phyloP scores from a whole-genome alignment of 2,329 filamentous ascomycete species.

The Aspergillus fischeri region DNA sequence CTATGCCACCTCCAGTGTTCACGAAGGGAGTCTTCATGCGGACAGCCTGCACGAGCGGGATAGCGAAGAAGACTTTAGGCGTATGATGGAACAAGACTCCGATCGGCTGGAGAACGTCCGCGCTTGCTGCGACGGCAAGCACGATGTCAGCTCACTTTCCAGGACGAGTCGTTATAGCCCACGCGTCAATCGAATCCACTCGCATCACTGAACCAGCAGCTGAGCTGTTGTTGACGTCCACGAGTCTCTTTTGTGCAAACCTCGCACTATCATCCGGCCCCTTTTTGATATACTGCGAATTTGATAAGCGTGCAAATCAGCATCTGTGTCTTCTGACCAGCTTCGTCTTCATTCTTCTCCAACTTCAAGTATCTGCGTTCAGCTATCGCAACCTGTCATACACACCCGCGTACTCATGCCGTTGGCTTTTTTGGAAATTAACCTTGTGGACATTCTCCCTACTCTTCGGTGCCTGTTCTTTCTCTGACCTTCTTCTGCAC shows the following conservation, averaged over 20 bases:
- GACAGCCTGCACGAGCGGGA: constrained; percentile 52
- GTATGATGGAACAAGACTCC: constrained; percentile 71
- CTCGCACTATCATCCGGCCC: constrained; percentile 2
- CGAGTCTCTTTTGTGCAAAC: constrained; percentile 20
- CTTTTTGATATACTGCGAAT: constrained; percentile 7
- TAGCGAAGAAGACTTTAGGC: constrained; percentile 76
- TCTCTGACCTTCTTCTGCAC: constrained; percentile 14
- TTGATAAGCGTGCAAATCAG: constrained; percentile 10
- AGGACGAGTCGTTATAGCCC: constrained; percentile 41
- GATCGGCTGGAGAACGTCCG: constrained; percentile 90
- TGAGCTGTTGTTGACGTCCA: constrained; percentile 8
- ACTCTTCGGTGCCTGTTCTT: constrained; percentile 9
- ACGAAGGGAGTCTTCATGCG: constrained; percentile 39
- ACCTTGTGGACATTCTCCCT: constrained; percentile 9
- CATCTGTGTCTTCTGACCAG: constrained; percentile 4
- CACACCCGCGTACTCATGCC: constrained; percentile 4
- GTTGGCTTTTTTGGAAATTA: constrained; percentile 1
- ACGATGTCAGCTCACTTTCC: constrained; percentile 57
- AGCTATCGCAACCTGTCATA: background rate
- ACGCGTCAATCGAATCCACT: constrained; percentile 35
- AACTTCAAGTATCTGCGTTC: background rate
- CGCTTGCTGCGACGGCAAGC: constrained; percentile 91
- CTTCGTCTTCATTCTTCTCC: constrained; percentile 1
- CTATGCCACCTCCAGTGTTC: constrained; percentile 32
- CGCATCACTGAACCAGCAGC: constrained; percentile 25